Base-by-base conservation (phyloP, 331 rosid genomes). In the Acacia pycnantha region DNA sequence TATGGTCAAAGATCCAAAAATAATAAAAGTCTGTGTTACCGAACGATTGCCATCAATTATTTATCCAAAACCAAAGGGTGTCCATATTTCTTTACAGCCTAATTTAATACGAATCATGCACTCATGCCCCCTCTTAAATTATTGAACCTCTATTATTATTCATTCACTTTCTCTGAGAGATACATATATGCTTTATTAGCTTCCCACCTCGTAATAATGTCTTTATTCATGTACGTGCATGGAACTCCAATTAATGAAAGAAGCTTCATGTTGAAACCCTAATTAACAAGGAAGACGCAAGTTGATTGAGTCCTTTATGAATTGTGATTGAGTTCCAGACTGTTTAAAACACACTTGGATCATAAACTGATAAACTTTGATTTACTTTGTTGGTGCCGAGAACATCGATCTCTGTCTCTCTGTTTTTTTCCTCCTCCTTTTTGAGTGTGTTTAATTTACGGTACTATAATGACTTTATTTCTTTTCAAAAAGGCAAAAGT, bases 41-140 rank as follows among this genome's bases (percentile, higher is more conserved):
- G 54, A 77, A 79, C 43, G 35, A 73, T 79, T 75, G 65, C 86
- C 21, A 72, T 79, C 85, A 81, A 88, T 86, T 82, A 78, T 81
- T 21, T 41, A 85, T 4, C 68, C 68, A 27, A 27, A 64, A 14
- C 81, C 84, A 85, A 76, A 83, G n/a, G n/a, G 50, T 53, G 19
- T 72, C 9, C 31, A 72, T 65, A 84, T 86, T 84, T 86, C 82
- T 78, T 84, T 83, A 74, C 73, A 81, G 77, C 73, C 84, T 81
- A 88, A 82, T 86, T 86, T 86, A 88, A 85, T 74, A 79, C 72
- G 83, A 88, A 86, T 88, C 77, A 81, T 83, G 71, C 87, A 81
- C 86, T 8, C 29, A 56, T 77, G 40, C 24, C 80, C 68, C 27
- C 77, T 11, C 77, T 71, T 82, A 47, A 50, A 79, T 84, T 82